Conservation (phyloP, 257 asterid species). For the Eucommia ulmoides region DNA sequence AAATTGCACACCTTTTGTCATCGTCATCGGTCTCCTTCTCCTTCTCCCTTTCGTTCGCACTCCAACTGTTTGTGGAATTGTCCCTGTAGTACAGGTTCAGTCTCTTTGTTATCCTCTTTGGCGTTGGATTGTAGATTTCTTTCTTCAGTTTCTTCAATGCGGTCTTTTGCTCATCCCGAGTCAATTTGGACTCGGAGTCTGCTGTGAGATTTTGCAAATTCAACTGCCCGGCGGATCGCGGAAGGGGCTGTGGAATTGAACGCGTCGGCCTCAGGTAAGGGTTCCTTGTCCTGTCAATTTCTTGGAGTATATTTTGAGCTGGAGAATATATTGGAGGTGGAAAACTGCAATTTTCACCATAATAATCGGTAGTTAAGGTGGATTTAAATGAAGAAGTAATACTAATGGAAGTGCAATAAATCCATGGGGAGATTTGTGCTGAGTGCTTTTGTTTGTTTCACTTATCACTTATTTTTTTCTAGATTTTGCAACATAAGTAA, state of each 20-base stretch:
- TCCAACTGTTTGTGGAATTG: conserved; percentile 16
- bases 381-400: too few relatives aligned
- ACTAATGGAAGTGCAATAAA: too few relatives aligned
- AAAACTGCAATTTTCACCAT: background rate
- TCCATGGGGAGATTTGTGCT: too few relatives aligned
- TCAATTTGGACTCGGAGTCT: conserved; percentile 35
- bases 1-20: conserved; percentile 60
- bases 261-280: background rate
- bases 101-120: conserved; percentile 21
- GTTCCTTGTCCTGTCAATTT: background rate
- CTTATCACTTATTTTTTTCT: too few relatives aligned
- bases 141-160: conserved; percentile 49
- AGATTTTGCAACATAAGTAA: too few relatives aligned
- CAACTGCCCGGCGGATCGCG: background rate
- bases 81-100: conserved; percentile 25
- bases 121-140: conserved; percentile 61
- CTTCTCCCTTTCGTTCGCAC: conserved; percentile 3
- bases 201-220: too few relatives aligned
- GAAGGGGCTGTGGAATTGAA: background rate
- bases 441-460: too few relatives aligned
- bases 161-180: conserved; percentile 41
- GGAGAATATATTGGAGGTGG: background rate
- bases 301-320: background rate
- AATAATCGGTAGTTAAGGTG: background rate
- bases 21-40: conserved; percentile 18